A percentile compares a stretch with the other conserved stretches of the same genome.
Conservation (phyloP, 2,329 filamentous ascomycete species). For the Scytalidium lignicola region DNA sequence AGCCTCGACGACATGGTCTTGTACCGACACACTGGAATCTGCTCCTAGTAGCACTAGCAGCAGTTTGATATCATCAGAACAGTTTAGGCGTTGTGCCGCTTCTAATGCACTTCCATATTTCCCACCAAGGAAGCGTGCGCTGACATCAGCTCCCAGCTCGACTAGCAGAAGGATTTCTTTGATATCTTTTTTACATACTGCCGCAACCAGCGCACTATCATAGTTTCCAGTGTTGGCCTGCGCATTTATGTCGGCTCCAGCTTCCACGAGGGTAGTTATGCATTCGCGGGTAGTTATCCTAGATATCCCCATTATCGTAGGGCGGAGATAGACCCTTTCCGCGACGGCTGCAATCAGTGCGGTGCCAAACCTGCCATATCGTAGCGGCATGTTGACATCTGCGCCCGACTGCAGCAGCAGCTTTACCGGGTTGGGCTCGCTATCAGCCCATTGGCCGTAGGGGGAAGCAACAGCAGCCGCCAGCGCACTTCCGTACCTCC, state of each 20-base stretch:
- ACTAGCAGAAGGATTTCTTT: slow-evolving; percentile 8
- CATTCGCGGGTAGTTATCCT: no score
- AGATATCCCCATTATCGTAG: no score
- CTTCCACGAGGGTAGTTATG: no score
- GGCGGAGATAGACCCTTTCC: no score
- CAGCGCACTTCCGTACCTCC: slow-evolving; percentile 8
- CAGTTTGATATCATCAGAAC: background rate
- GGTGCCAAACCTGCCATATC: slow-evolving; percentile 5
- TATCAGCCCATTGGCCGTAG: no score
- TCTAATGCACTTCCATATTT: background rate
- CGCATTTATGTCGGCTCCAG: slow-evolving; percentile 5
- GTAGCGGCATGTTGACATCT: slow-evolving; percentile 5
- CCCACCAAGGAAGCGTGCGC: background rate
- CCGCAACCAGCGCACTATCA: slow-evolving; percentile 4
- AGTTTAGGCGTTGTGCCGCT: background rate
- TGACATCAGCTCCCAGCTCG: slow-evolving; percentile 5
- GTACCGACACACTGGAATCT: background rate
- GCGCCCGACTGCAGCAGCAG: slow-evolving; percentile 7
- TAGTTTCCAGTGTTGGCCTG: slow-evolving; percentile 4
- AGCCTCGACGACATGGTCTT: no score
- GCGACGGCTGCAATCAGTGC: slow-evolving; percentile 2
- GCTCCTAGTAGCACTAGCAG: background rate
- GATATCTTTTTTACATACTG: slow-evolving; percentile 1
- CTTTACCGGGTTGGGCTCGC: background rate
- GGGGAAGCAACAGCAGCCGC: slow-evolving; percentile 1